A percentile compares a stretch with the other conserved stretches of the same genome.
phyloP scores from a whole-genome alignment of 2,329 filamentous ascomycete genomes.

The Alternaria dauci region DNA sequence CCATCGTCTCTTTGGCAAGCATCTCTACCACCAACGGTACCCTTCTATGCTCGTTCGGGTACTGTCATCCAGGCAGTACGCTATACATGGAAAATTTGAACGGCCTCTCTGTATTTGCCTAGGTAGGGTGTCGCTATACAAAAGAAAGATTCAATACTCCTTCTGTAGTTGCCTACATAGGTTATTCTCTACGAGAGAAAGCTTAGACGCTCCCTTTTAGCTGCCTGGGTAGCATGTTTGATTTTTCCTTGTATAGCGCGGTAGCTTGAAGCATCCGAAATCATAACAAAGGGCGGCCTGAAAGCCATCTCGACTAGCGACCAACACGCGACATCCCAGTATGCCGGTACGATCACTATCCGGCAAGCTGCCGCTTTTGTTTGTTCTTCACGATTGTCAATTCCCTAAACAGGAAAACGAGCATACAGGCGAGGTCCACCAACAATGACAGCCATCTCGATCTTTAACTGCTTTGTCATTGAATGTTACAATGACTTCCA shows the following conservation, averaged over 20 bases:
- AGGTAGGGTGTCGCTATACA: too few relatives aligned
- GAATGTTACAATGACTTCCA: not conserved
- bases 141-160: too few relatives aligned
- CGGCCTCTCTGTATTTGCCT: too few relatives aligned
- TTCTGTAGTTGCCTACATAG: too few relatives aligned
- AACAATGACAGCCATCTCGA: not conserved
- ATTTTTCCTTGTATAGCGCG: too few relatives aligned
- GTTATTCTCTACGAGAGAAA: too few relatives aligned
- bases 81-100: too few relatives aligned
- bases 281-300: slow-evolving; percentile 5
- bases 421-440: not conserved
- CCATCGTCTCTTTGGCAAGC: slow-evolving; percentile 31
- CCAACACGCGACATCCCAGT: slow-evolving; percentile 7
- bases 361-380: not conserved
- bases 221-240: too few relatives aligned
- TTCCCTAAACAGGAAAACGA: not conserved
- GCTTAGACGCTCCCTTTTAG: too few relatives aligned
- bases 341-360: slow-evolving; percentile 3
- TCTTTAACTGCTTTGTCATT: not conserved
- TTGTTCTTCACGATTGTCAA: not conserved
- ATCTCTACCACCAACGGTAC: slow-evolving; percentile 25
- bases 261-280: not conserved
- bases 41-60: slow-evolving; percentile 12
- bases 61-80: not conserved
- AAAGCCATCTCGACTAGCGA: slow-evolving; percentile 5